Base-by-base conservation (phyloP, 306 rosid genomes). In the Datisca glomerata region DNA sequence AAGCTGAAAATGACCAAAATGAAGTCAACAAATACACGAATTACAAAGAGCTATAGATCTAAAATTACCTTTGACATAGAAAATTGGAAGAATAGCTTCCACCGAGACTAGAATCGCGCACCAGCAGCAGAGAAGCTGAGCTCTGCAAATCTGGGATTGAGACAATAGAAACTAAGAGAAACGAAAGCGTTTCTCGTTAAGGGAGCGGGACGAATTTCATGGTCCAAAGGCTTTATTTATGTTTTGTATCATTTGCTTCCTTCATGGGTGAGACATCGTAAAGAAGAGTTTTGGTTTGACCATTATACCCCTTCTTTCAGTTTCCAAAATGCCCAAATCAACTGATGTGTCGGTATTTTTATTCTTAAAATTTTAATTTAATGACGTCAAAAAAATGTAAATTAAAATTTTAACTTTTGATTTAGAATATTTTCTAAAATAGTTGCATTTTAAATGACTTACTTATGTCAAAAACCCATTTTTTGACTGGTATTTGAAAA, bases 11-110 rank as follows among this genome's bases (percentile, higher is more conserved):
- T n/a, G n/a, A n/a, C n/a, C n/a, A 1, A 24, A 21, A 50, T 3
- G 35, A 51, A 39, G 10, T 14, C 12, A 12, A 21, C 24, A 31
- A 37, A 24, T 7, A 8, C 35, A 29, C 13, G n/a, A 31, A 17
- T 8, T 1, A 43, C 0, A 32, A 31, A 38, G 5, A 16, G 1
- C 22, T 25, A 44, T 23, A 0, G 46, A 38, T 14, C 17, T 37
- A 18, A 8, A 67, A 76, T 57, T 37, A 76, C 86, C 79, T 64
- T 47, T 4, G 56, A 51, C 23, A 60, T 29, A 41, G 55, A 44
- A 36, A 16, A 39, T 8, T 35, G 19, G 21, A 56, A 41, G 47
- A n/a, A 16, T 19, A 29, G 41, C 33, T 58, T 61, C 59, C 29
- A 27, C n/a, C 47, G n/a, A 17, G 3, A 29, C 11, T 38, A 18